Evolutionary conservation across 352 stramenopile genomes (phyloP), one percentile per base, ranked within the genome.

Genomic region (Globisporangium carolinianum): DNA sequence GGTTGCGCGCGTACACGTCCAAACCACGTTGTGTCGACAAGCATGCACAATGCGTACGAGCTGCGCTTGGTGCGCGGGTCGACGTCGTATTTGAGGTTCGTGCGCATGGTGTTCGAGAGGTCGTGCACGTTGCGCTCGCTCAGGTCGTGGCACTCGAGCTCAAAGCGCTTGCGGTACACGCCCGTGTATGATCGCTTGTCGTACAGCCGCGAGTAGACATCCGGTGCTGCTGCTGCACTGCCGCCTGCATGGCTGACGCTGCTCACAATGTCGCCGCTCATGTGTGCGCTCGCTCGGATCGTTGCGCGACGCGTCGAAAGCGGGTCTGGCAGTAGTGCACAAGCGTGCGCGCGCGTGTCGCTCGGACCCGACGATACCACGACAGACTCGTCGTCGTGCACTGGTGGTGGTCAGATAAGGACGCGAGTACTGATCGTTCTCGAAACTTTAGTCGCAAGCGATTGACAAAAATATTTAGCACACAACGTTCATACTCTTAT

Each of bases 171-270:
- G 52, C 70, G 69, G 60, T 83, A 84, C 43, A 86, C 67, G 35
- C 77, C 77, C n/a, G 76, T 86, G 70, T 83, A 86, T 47, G 71
- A 87, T 36, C 79, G 74, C 10, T 68, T 75, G 58, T 87, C 77
- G 54, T 71, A 72, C 60, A 86, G 65, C 5, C 77, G 66, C 55
- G 72, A 69, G 62, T 84, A 87, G 42, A 87, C 73, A 57, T 80
- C 62, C 24, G 12, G 62, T 8, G 46, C 56, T 53, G 41, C n/a
- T 36, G 47, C 47, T 42, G 48, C 55, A 32, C 24, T 32, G 24
- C 39, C 39, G 39, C 39, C 11, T 14, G 39, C 39, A 43, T 12
- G 11, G 39, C 7, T 43, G 7, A 12, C 11, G 39, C 11, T 43
- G 11, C 7, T 43, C 39, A 12, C 39, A 43, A 43, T 8, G 11